Base-by-base conservation (phyloP, 306 rosid species). In the Vigna mungo region DNA sequence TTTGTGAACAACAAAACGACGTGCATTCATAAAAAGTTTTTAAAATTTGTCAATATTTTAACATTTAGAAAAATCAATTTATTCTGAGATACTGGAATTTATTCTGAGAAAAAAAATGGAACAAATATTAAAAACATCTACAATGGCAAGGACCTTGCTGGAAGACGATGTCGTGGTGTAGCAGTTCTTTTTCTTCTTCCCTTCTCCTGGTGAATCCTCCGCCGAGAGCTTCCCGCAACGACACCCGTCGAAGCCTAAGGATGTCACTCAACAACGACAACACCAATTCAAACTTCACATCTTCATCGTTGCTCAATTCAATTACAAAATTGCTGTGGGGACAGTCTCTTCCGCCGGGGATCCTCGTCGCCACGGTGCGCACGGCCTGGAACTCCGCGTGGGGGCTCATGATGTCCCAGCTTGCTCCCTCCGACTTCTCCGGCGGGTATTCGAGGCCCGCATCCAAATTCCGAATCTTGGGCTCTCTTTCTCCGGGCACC, bases 351-450 rank as follows among this genome's bases (percentile, higher is more conserved):
- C 98, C 98, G 0, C 96, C 98, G 2, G 93, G 91, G 16, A 85
- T 95, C 46, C 85, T 95, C 51, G 74, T 95, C 71, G 58, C 96
- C 86, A 87, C 93, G 75, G 97, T 86, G 59, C 98, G 97, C 56
- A 62, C 92, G 10, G 83, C 91, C 3, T 95, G 98, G 98, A 82
- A 83, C 80, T 56, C 93, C 87, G 79, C 96, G 71, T 95, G 98
- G 98, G 91, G 78, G 27, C 72, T 94, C 53, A 89, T 94, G 98
- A 92, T 94, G 98, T 80, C 87, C 21, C 97, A 90, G 85, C 96
- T 94, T n/a, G 96, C 96, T 62, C 97, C 98, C 54, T 88, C 98
- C 20, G 98, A 94, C 30, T 39, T 89, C 36, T 66, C 96, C 76
- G 96, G 91, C 52, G 72, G 84, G 4, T 94, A 94, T 79, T 44